Evolutionary conservation across 2,329 filamentous ascomycete species (phyloP).

Genomic region (Trichophyton schoenleinii): DNA sequence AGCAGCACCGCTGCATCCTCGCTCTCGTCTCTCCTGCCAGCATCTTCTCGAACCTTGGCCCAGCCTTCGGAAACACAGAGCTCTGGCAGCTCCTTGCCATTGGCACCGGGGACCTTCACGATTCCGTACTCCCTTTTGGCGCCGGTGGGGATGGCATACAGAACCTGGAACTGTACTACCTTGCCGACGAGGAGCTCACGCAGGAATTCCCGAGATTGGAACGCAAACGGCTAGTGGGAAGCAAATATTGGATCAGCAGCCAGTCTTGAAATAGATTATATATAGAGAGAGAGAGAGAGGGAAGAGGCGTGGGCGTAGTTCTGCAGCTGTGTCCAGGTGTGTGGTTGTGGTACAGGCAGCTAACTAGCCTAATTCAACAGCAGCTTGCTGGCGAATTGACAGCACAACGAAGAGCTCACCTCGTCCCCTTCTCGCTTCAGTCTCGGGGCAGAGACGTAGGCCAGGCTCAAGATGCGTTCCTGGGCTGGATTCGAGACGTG

Average conservation of each 20-base stretch:
- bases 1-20: constrained; percentile 59
- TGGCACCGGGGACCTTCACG: constrained; percentile 63
- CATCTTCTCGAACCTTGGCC: constrained; percentile 88
- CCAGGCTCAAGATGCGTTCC: constrained; percentile 79
- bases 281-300: not conserved
- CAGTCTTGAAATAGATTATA: too few relatives aligned
- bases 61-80: constrained; percentile 76
- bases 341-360: too few relatives aligned
- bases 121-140: constrained; percentile 75
- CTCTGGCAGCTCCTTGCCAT: constrained; percentile 67
- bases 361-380: not conserved
- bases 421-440: constrained; percentile 82
- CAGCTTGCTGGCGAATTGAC: not conserved
- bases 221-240: constrained; percentile 57
- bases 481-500: constrained; percentile 67
- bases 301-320: not conserved
- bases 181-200: constrained; percentile 77
- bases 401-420: constrained; percentile 26
- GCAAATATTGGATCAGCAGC: not conserved
- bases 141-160: constrained; percentile 73
- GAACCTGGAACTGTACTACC: constrained; percentile 66
- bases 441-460: constrained; percentile 81
- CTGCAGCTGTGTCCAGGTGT: too few relatives aligned
- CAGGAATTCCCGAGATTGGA: constrained; percentile 87
- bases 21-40: constrained; percentile 71